These are phyloP conservation scores for Mycena polygramma DNA, from an alignment of 768 basidiomycete genomes.

Conservation along the genomic window DNA sequence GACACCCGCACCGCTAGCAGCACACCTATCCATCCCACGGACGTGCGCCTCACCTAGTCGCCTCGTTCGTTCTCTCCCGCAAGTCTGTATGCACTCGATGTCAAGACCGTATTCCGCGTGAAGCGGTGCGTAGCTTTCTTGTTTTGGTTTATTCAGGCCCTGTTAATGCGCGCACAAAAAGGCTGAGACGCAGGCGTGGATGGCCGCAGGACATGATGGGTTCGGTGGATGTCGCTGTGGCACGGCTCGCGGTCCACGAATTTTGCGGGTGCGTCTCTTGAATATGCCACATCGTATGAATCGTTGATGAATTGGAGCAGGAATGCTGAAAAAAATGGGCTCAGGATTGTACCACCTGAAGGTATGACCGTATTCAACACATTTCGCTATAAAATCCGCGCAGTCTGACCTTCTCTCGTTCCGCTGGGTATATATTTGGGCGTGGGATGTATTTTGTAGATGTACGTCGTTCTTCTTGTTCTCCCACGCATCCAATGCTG, in stretches of 20 bases:
- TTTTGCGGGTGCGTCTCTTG: conserved; percentile 9
- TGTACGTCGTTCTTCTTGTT: too few relatives aligned
- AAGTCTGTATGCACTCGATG: neutral
- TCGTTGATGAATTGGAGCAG: neutral
- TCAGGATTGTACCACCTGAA: conserved; percentile 24
- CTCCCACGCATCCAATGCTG: too few relatives aligned
- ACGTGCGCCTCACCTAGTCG: conserved; percentile 6
- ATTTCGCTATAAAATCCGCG: too few relatives aligned
- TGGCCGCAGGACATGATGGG: conserved; percentile 6
- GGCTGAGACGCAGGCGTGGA: conserved; percentile 10
- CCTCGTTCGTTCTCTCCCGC: too few relatives aligned
- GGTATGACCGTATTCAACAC: too few relatives aligned
- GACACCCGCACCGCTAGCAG: neutral
- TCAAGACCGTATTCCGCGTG: conserved; percentile 4
- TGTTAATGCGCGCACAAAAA: neutral
- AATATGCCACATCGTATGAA: neutral
- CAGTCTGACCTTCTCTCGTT: too few relatives aligned
- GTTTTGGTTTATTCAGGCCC: too few relatives aligned
- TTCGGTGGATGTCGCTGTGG: conserved; percentile 13
- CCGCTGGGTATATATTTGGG: too few relatives aligned
- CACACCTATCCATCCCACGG: conserved; percentile 4
- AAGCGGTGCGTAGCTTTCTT: conserved; percentile 5
- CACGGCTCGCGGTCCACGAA: conserved; percentile 19
- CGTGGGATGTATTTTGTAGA: too few relatives aligned
- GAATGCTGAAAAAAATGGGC: conserved; percentile 26